Evolutionary conservation across 1,284 basidiomycete genomes (phyloP).

Genomic region (Austroboletus olivaceoglutinosus): DNA sequence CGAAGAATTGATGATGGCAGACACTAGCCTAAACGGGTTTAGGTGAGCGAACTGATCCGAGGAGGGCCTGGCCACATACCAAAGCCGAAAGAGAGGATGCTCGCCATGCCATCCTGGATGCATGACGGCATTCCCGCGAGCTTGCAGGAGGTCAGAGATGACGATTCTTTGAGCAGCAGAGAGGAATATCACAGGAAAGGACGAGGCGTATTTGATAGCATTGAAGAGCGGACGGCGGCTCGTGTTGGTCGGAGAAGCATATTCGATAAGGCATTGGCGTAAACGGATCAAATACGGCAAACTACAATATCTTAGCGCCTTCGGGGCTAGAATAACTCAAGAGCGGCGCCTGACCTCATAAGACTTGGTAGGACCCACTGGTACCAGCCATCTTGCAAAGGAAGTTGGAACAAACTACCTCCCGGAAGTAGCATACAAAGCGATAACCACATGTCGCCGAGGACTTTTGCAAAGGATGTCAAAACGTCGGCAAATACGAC

Average conservation of each 20-base stretch:
- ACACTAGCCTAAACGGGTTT: conserved; percentile 63
- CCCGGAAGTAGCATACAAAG: conserved; percentile 77
- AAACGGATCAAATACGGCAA: conserved; percentile 90
- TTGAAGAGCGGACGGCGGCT: conserved; percentile 83
- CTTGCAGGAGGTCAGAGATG: conserved; percentile 51
- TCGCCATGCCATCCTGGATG: conserved; percentile 70
- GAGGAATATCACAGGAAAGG: conserved; percentile 96
- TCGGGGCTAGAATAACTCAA: not conserved
- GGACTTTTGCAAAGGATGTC: conserved; percentile 95
- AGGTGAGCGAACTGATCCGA: not conserved
- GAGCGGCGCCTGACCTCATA: conserved; percentile 66
- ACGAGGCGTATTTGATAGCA: conserved; percentile 94
- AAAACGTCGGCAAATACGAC: conserved; percentile 94
- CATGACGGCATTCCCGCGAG: conserved; percentile 45
- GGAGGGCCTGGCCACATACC: conserved; percentile 47
- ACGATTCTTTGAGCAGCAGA: conserved; percentile 83
- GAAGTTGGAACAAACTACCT: conserved; percentile 67
- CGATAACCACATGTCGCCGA: conserved; percentile 93
- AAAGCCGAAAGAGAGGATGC: conserved; percentile 77
- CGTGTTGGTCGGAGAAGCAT: conserved; percentile 63
- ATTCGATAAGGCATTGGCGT: conserved; percentile 91
- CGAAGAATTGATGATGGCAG: conserved; percentile 84
- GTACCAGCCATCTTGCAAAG: conserved; percentile 58
- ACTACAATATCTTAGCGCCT: conserved; percentile 42
- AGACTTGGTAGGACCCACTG: conserved; percentile 79